Evolutionary conservation across 2,329 filamentous ascomycete genomes (phyloP).

Genomic region (Sclerotiophoma versabilis): DNA sequence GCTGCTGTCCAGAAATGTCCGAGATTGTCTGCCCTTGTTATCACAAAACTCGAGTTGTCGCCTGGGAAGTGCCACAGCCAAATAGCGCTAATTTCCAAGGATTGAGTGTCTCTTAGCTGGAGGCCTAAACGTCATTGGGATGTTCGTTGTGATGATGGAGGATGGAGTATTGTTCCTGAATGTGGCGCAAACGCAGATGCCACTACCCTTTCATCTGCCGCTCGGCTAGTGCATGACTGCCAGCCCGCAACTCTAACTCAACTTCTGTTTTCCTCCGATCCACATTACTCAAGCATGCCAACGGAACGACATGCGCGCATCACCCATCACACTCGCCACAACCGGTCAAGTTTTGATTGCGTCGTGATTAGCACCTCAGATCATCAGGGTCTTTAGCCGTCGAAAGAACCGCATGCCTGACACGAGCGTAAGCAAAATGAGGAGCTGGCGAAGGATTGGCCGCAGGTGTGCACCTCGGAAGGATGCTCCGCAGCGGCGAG

Average conservation of each 20-base stretch:
- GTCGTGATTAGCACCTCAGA: background rate
- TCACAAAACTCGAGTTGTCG: background rate
- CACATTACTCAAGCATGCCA: slow-evolving; percentile 6
- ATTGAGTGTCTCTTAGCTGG: background rate
- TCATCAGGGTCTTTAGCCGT: slow-evolving; percentile 8
- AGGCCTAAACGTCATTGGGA: background rate
- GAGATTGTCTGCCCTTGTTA: background rate
- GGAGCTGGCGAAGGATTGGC: slow-evolving; percentile 17
- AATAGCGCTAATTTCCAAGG: background rate
- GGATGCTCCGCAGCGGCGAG: slow-evolving; percentile 26
- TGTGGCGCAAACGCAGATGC: slow-evolving; percentile 10
- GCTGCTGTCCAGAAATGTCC: slow-evolving; percentile 3
- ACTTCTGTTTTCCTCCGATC: slow-evolving; percentile 11
- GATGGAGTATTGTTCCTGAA: slow-evolving; percentile 2
- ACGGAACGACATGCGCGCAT: background rate
- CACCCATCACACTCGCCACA: background rate
- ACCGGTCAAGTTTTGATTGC: background rate
- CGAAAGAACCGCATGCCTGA: slow-evolving; percentile 2
- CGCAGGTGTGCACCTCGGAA: slow-evolving; percentile 15
- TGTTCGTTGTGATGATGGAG: background rate
- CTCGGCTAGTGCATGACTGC: slow-evolving; percentile 10
- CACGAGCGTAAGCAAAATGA: slow-evolving; percentile 15
- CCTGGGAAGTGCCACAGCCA: no score
- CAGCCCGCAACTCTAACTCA: slow-evolving; percentile 14
- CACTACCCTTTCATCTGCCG: slow-evolving; percentile 17